These are phyloP conservation scores for Lipomyces kockii DNA, from an alignment of 805 yeast genomes.

Conservation along the genomic window DNA sequence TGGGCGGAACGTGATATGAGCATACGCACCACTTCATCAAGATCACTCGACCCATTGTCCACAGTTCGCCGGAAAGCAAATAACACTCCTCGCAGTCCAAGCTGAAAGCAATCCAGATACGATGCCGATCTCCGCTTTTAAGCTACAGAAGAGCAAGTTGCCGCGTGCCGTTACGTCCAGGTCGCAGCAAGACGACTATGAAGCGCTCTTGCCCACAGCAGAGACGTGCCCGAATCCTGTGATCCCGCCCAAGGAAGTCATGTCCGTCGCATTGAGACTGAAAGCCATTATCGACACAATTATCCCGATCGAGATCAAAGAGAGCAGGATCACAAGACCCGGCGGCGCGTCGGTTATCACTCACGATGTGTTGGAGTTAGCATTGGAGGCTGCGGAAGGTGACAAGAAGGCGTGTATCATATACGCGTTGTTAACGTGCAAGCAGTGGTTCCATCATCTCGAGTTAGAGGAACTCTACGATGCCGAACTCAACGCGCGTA, in stretches of 20 bases:
- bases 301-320: conserved; percentile 67
- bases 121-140: conserved; percentile 33
- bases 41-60: no score
- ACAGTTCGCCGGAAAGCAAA: no score
- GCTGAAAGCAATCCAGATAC: background rate
- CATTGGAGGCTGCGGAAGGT: conserved; percentile 80
- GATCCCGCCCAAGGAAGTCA: conserved; percentile 68
- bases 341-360: conserved; percentile 63
- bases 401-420: conserved; percentile 66
- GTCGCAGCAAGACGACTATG: conserved; percentile 4
- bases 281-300: conserved; percentile 73
- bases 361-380: conserved; percentile 61
- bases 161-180: conserved; percentile 11
- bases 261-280: conserved; percentile 65
- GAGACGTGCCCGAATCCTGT: conserved; percentile 50
- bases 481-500: conserved; percentile 61
- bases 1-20: no score
- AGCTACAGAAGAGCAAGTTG: conserved; percentile 16
- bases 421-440: conserved; percentile 74
- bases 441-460: conserved; percentile 74
- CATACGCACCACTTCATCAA: no score
- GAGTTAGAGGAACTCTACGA: conserved; percentile 66
- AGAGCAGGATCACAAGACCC: conserved; percentile 55
- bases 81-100: no score
- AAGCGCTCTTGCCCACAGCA: conserved; percentile 22